A percentile compares a stretch with the other conserved stretches of the same genome.
phyloP scores from a whole-genome alignment of 352 stramenopile genomes.

The Globisporangium canariense region DNA sequence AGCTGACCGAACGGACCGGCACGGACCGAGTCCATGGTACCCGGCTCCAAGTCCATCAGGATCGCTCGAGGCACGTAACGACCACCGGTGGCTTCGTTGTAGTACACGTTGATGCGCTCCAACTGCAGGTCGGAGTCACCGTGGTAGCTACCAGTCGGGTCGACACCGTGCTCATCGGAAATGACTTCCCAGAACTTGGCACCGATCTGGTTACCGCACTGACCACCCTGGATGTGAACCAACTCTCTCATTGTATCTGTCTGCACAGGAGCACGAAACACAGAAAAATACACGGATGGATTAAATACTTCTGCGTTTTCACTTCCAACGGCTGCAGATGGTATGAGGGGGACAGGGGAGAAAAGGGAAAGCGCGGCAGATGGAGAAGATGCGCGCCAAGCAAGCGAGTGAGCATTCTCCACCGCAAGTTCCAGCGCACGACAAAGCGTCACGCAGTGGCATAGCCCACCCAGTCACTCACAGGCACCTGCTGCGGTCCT shows the following conservation, averaged over 20 bases:
- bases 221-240: conserved; percentile 97
- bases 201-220: conserved; percentile 99
- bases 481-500: not conserved
- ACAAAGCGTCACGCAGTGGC: not conserved
- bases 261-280: conserved; percentile 13
- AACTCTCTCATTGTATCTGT: conserved; percentile 91
- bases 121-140: conserved; percentile 97
- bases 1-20: conserved; percentile 95
- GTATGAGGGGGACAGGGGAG: not conserved
- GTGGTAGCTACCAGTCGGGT: conserved; percentile 91
- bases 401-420: conserved; percentile 5
- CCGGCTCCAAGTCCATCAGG: conserved; percentile 98
- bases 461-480: not conserved
- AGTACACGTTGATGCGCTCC: conserved; percentile 99
- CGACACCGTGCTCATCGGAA: conserved; percentile 95
- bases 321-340: not conserved
- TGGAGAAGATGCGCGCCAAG: not conserved
- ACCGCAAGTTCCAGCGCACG: not conserved
- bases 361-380: conserved; percentile 1
- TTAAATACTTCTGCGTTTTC: not conserved
- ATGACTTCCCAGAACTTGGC: conserved; percentile 99
- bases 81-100: conserved; percentile 97
- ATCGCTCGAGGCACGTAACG: conserved; percentile 98
- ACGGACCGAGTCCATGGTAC: conserved; percentile 99
- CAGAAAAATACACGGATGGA: conserved; percentile 10